These are phyloP conservation scores for Medicago truncatula DNA, from an alignment of 306 rosid genomes.

Conservation along the genomic window MtrunA17r5.0-ANR NC_053043.1:45829501-45830000, in stretches of 20 bases:
- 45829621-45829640: neutral
- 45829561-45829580: neutral
- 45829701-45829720: neutral
- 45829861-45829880: slow-evolving; percentile 15
- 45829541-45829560: slow-evolving; percentile 1
- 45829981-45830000: neutral
- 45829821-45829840: slow-evolving; percentile 32
- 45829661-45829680: neutral
- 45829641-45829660: neutral
- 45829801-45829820: slow-evolving; percentile 9
- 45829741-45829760: neutral
- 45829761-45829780: neutral
- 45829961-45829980: slow-evolving; percentile 23
- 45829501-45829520: neutral
- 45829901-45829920: neutral
- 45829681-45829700: neutral
- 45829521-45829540: neutral
- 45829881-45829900: slow-evolving; percentile 20
- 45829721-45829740: neutral
- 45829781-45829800: neutral
- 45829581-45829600: neutral
- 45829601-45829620: neutral
- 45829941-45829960: slow-evolving; percentile 19
- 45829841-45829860: slow-evolving; percentile 25
- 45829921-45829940: slow-evolving; percentile 34